These are phyloP conservation scores for Melampsora occidentalis DNA, from an alignment of 1,284 basidiomycete genomes.

Conservation along the genomic window DNA sequence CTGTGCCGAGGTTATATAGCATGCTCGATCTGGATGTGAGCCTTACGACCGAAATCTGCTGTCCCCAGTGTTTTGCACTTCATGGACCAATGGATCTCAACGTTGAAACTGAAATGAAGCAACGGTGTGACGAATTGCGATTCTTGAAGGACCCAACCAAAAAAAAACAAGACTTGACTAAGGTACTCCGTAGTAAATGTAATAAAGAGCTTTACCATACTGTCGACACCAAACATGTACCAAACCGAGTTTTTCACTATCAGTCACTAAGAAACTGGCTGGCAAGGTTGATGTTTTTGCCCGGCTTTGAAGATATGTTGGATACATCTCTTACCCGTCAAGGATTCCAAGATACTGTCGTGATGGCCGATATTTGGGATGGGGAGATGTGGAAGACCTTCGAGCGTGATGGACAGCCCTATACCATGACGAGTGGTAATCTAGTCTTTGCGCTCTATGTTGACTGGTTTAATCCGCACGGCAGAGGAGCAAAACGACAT, in stretches of 20 bases:
- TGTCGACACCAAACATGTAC: background rate
- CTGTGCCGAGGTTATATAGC: too few species aligned
- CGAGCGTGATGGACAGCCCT: background rate
- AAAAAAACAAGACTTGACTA: too few species aligned
- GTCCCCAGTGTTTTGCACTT: too few species aligned
- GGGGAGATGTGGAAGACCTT: conserved; percentile 19
- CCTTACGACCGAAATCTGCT: too few species aligned
- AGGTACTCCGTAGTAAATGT: too few species aligned
- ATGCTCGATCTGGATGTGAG: too few species aligned
- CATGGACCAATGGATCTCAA: too few species aligned
- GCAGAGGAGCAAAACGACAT: conserved; percentile 1
- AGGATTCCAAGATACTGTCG: too few species aligned
- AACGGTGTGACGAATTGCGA: too few species aligned
- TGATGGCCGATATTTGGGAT: conserved; percentile 22
- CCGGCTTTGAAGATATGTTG: conserved; percentile 20
- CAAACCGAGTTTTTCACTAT: conserved; percentile 12
- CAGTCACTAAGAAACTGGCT: conserved; percentile 18
- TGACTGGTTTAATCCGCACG: conserved; percentile 11
- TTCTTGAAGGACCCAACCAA: too few species aligned
- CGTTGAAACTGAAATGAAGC: too few species aligned
- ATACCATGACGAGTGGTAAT: conserved; percentile 3
- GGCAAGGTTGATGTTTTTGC: conserved; percentile 6
- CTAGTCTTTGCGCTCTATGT: conserved; percentile 13
- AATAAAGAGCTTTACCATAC: too few species aligned
- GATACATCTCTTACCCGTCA: conserved; percentile 14